Evolutionary conservation across 1,284 basidiomycete species (phyloP), one percentile per base, ranked within the genome.

Genomic region (Clitocybe nebularis): DNA sequence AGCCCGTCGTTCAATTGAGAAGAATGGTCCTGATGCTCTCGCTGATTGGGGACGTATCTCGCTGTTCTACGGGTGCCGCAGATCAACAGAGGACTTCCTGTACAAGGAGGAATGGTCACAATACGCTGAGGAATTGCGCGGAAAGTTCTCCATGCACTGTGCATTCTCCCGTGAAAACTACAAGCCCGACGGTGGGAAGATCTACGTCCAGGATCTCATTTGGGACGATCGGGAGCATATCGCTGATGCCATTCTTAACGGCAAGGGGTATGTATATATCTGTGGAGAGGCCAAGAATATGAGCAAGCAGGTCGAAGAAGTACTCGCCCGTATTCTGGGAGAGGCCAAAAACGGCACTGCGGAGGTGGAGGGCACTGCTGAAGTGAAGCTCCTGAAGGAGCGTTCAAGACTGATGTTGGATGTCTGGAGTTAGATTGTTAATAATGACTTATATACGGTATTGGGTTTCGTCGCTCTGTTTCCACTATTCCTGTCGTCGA

Each of bases 271-370:
- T 64, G 77, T 95, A 8, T 94, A 93, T 66, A 87, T 94, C 52
- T 98, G 95, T 58, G 95, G 96, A 61, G 95, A 99, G 60, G 95
- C 93, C 39, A 94, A 93, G 76, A 82, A 78, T 62, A 99, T 99
- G 95, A 84, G 84, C 59, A 93, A 93, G 63, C 79, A 87, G 37
- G 95, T 99, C 22, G 96, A 99, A 68, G 89, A 91, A 55, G 76
- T 81, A 23, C 72, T 99, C 34, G 81, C 81, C 45, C 75, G 74
- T 57, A 91, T 98, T 56, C 74, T 99, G n/a, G 93, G 86, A 16
- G 89, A 94, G 65, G 93, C 90, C 11, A 95, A 93, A 72, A 91
- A 91, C 38, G 92, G 91, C 22, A 81, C 75, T 29, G 81, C 79
- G 5, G 86, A 86, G 55, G 82, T 87, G 4, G 94, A 94, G 64